Base-by-base conservation (phyloP, 2,329 filamentous ascomycete species). In the Xylariaceae sp. region DNA sequence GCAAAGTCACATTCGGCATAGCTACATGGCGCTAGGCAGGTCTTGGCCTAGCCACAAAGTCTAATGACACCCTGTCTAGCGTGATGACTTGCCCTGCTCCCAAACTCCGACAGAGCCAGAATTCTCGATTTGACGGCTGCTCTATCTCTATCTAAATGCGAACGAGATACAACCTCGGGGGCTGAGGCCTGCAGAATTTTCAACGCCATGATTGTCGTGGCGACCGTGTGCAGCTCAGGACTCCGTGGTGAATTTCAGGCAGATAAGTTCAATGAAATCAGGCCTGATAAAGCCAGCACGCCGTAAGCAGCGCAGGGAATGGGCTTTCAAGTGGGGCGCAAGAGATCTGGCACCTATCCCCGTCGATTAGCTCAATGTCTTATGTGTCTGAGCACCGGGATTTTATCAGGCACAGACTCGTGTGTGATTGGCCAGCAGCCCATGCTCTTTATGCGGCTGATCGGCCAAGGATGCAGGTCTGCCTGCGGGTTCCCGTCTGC, bases 401-500 rank as follows among this genome's bases (percentile, higher is more conserved):
- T 45, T 45, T 45, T 15, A 45, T 45, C 41, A 45, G 41, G 41
- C 11, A 45, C 41, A 45, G 13, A 11, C 5, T 45, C 7, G 13
- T 41, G 4, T 17, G 35, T 52, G 35, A 62, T 62, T 62, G 57
- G 60, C n/a, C 52, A 35, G 3, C 48, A 30, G 49, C 30, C 23
- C 17, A 18, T 2, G 13, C 37, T 41, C 37, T 44, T 9, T 11
- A 30, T 51, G 49, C 23, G 41, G 39, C 15, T 30, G 41, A 57
- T 50, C 48, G 34, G 57, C 60, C 60, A 62, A 57, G 57, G 5
- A 58, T 57, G 60, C 51, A 55, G 45, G 37, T 44, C 35, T 13
- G 10, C 50, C 37, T 61, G 59, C 53, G 45, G 23, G 11, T 41
- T 56, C 53, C 59, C 59, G 56, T 17, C 9, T 18, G 49, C 53